These are phyloP conservation scores for Epichloe gansuensis DNA, from an alignment of 2,329 filamentous ascomycete genomes.

Conservation along the genomic window DNA sequence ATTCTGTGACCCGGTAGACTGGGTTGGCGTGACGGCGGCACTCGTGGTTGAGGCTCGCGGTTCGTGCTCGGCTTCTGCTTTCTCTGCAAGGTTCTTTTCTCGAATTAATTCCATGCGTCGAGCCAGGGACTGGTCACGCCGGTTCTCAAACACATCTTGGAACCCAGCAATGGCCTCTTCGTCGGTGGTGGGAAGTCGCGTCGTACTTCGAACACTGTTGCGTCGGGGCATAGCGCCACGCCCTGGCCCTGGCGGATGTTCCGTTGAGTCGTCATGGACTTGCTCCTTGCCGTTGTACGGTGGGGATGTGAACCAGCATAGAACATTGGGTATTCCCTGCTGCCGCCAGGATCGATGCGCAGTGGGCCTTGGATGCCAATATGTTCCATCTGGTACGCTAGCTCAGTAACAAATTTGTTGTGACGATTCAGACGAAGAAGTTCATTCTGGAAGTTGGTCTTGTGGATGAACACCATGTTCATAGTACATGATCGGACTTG, in stretches of 20 bases:
- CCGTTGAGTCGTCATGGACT: constrained; percentile 8
- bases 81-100: constrained; percentile 23
- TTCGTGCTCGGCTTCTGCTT: constrained; percentile 15
- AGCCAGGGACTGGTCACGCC: constrained; percentile 23
- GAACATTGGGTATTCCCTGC: constrained; percentile 55
- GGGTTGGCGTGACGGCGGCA: constrained; percentile 12
- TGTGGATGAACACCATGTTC: constrained; percentile 96
- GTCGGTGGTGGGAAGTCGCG: constrained; percentile 14
- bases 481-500: constrained; percentile 78
- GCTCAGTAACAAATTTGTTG: constrained; percentile 86
- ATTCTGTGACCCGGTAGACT: constrained; percentile 13
- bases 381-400: constrained; percentile 77
- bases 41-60: constrained; percentile 16
- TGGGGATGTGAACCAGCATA: constrained; percentile 25
- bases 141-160: constrained; percentile 33
- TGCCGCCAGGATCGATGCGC: constrained; percentile 50
- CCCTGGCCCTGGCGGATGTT: constrained; percentile 5
- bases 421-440: constrained; percentile 76
- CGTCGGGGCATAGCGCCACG: constrained; percentile 7
- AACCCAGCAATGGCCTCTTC: constrained; percentile 27
- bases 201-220: constrained; percentile 8
- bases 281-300: constrained; percentile 19
- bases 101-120: constrained; percentile 26
- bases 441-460: constrained; percentile 94
- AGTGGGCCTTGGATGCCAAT: constrained; percentile 73